Evolutionary conservation across 1,139 yeast genomes (phyloP).

Genomic region (Lipomyces yarrowii): DNA sequence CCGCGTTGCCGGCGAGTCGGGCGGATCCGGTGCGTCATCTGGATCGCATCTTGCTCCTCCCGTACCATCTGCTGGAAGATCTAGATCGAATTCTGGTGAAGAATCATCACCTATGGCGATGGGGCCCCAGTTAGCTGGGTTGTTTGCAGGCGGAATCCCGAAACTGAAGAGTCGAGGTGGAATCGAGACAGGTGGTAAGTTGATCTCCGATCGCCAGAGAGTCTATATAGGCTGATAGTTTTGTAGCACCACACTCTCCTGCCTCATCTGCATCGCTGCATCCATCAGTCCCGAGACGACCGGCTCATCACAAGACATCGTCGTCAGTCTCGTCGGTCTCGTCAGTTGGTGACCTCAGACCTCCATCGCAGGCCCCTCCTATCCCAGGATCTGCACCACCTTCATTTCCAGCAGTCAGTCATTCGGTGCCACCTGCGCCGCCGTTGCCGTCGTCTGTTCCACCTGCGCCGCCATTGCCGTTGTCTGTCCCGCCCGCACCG

Average conservation of each 20-base stretch:
- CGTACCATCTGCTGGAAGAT: constrained; percentile 34
- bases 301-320: constrained; percentile 19
- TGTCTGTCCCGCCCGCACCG: constrained; percentile 36
- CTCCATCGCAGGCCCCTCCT: constrained; percentile 36
- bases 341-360: constrained; percentile 11
- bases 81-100: constrained; percentile 1
- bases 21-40: constrained; percentile 29
- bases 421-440: constrained; percentile 37
- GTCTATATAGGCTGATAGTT: background rate
- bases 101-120: constrained; percentile 42
- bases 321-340: constrained; percentile 37
- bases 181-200: constrained; percentile 46
- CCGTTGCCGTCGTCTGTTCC: constrained; percentile 32
- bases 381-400: constrained; percentile 36
- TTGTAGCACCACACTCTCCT: constrained; percentile 22
- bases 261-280: constrained; percentile 29
- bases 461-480: constrained; percentile 29
- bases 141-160: constrained; percentile 87
- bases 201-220: constrained; percentile 21
- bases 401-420: constrained; percentile 39
- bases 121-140: constrained; percentile 58
- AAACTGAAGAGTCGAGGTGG: constrained; percentile 60
- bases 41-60: constrained; percentile 37
- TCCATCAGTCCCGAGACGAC: constrained; percentile 29
- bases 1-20: constrained; percentile 37